Percentiles rank a stretch among this genome's conserved stretches.
phyloP scores from a whole-genome alignment of 495 filamentous ascomycete species.

The Tetracladium marchalianum region DNA sequence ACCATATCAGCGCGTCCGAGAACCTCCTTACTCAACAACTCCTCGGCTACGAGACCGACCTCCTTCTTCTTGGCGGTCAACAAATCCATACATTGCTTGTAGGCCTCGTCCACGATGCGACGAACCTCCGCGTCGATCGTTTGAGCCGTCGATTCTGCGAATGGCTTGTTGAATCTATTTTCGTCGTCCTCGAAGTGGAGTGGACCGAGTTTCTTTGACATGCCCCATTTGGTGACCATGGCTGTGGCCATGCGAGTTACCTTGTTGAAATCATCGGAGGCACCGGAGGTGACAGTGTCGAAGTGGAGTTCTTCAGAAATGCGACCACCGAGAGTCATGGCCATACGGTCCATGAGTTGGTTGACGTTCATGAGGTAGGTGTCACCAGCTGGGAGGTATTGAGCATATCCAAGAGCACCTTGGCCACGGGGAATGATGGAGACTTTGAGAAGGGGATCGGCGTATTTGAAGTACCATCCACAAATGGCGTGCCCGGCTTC shows the following conservation, averaged over 20 bases:
- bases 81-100: constrained; percentile 78
- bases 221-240: constrained; percentile 98
- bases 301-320: constrained; percentile 95
- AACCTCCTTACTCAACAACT: constrained; percentile 85
- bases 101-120: constrained; percentile 81
- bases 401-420: constrained; percentile 89
- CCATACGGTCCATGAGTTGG: constrained; percentile 99
- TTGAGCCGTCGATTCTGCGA: constrained; percentile 85
- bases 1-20: constrained; percentile 85
- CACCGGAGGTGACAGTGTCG: constrained; percentile 87
- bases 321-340: constrained; percentile 93
- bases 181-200: constrained; percentile 77
- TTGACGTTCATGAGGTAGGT: constrained; percentile 90
- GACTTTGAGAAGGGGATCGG: constrained; percentile 94
- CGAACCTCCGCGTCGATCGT: constrained; percentile 86
- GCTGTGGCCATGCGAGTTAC: constrained; percentile 88
- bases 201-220: constrained; percentile 87
- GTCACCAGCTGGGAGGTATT: constrained; percentile 85
- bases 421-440: constrained; percentile 95
- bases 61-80: constrained; percentile 79
- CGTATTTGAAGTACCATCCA: constrained; percentile 95
- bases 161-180: constrained; percentile 82
- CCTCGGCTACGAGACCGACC: constrained; percentile 83
- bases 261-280: constrained; percentile 96
- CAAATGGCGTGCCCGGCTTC: constrained; percentile 98